A percentile compares a stretch with the other conserved stretches of the same genome.
phyloP scores from a whole-genome alignment of 2,329 filamentous ascomycete genomes.

The Aspergillus quadricinctus region DNA sequence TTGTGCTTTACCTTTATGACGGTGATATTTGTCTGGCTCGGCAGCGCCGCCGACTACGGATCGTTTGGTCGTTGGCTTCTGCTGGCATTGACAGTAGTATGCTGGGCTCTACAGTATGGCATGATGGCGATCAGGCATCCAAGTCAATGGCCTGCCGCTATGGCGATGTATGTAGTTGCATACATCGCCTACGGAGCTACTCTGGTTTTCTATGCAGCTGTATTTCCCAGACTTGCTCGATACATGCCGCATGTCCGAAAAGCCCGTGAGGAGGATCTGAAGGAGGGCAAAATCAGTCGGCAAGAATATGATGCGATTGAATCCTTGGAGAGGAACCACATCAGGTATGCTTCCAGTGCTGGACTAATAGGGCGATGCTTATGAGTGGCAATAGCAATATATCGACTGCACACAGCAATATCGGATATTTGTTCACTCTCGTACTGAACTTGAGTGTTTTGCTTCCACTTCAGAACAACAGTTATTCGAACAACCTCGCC shows the following conservation, averaged over 20 bases:
- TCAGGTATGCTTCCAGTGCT: slow-evolving; percentile 22
- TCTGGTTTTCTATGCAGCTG: slow-evolving; percentile 41
- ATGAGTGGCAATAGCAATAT: slow-evolving; percentile 28
- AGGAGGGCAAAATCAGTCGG: slow-evolving; percentile 35
- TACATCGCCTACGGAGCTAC: slow-evolving; percentile 40
- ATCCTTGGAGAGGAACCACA: slow-evolving; percentile 40
- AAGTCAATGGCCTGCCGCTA: slow-evolving; percentile 38
- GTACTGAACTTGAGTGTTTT: slow-evolving; percentile 39
- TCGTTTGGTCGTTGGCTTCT: slow-evolving; percentile 41
- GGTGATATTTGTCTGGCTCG: slow-evolving; percentile 39
- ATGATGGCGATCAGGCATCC: slow-evolving; percentile 37
- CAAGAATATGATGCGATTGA: slow-evolving; percentile 39
- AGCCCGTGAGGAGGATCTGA: slow-evolving; percentile 38
- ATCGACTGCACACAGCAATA: slow-evolving; percentile 42
- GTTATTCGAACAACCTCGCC: slow-evolving; percentile 38
- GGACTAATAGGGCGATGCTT: not conserved
- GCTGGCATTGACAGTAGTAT: slow-evolving; percentile 37
- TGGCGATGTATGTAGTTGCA: slow-evolving; percentile 39
- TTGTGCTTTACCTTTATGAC: slow-evolving; percentile 43
- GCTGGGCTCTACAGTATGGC: slow-evolving; percentile 39
- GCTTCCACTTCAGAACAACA: slow-evolving; percentile 33
- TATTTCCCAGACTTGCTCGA: slow-evolving; percentile 38
- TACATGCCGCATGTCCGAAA: slow-evolving; percentile 41
- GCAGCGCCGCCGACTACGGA: slow-evolving; percentile 42
- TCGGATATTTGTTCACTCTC: slow-evolving; percentile 39